Base-by-base conservation (phyloP, 2,329 filamentous ascomycete species). In the Neopestalotiopsis clavispora region DNA sequence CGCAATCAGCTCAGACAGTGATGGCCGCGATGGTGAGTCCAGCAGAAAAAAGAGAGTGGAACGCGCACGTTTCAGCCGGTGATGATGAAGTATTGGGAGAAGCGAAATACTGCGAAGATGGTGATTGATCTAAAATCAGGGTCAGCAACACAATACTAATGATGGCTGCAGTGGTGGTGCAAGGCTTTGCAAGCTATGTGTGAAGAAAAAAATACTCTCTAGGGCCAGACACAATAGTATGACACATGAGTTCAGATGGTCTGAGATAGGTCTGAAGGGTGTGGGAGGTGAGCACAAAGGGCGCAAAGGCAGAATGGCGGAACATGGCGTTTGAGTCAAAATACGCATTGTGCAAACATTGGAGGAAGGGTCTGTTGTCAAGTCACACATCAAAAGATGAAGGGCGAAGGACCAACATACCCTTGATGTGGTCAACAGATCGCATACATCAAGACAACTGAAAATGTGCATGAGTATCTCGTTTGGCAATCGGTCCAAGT, bases 51-150 rank as follows among this genome's bases (percentile, higher is more conserved):
- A 83, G 3, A 94, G 85, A 4, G 83, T 78, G 42, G 81, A 74
- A 45, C 89, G 87, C 45, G 84, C 87, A 71, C 82, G 85, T 64
- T 86, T 89, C 23, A 92, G 86, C 61, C 91, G 90, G 71, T 86
- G 83, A 66, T 82, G 82, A 76, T 92, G 91, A 17, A 93, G 81
- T 67, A 92, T 83, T n/a, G 91, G 91, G 57, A 90, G 85, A 58
- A 89, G 83, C 30, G 89, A 89, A 63, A 93, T 84, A 58, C 79
- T 77, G 71, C 91, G 89, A 65, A 94, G 84, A 69, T 85, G 86
- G 75, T 87, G 91, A 70, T 84, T 90, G 52, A 86, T 87, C 90
- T 91, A 66, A 4, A 7, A 38, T 71, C 52, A 49, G 23, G 17
- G 32, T 62, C 32, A 62, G 59, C 20, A 14, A 52, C n/a, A 17